These are phyloP conservation scores for Nemania sp. DNA, from an alignment of 2,329 filamentous ascomycete genomes.

Conservation along the genomic window DNA sequence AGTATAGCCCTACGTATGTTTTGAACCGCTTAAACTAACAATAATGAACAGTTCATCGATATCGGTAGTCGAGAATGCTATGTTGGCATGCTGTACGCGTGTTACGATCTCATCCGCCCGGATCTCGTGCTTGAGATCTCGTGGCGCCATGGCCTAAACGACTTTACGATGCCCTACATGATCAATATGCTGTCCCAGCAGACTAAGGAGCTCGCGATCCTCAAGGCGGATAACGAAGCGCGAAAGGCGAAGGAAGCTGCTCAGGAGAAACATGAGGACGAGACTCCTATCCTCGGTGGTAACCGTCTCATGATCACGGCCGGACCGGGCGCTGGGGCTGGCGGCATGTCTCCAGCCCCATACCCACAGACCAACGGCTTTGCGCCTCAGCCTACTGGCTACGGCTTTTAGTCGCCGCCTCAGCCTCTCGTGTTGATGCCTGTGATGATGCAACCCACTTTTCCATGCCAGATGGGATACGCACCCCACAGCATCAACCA, in stretches of 20 bases:
- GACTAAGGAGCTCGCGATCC: slow-evolving; percentile 76
- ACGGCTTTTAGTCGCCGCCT: slow-evolving; percentile 55
- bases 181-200: slow-evolving; percentile 97
- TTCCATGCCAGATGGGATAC: neutral
- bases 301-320: slow-evolving; percentile 94
- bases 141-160: slow-evolving; percentile 90
- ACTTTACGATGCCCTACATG: slow-evolving; percentile 99
- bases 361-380: slow-evolving; percentile 86
- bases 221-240: slow-evolving; percentile 96
- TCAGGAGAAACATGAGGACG: slow-evolving; percentile 84
- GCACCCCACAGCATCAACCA: slow-evolving; percentile 6
- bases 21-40: slow-evolving; percentile 38
- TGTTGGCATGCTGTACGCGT: slow-evolving; percentile 98
- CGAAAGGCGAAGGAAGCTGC: slow-evolving; percentile 76
- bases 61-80: slow-evolving; percentile 99
- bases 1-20: slow-evolving; percentile 51
- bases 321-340: slow-evolving; percentile 64
- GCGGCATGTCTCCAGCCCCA: slow-evolving; percentile 64
- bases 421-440: slow-evolving; percentile 26
- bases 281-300: slow-evolving; percentile 87
- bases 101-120: slow-evolving; percentile 93
- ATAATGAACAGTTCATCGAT: slow-evolving; percentile 78
- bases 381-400: slow-evolving; percentile 84
- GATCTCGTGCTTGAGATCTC: slow-evolving; percentile 94
- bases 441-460: slow-evolving; percentile 11